Conservation (phyloP, 441 rosid species). For the Euphorbia neoarborescens region DNA sequence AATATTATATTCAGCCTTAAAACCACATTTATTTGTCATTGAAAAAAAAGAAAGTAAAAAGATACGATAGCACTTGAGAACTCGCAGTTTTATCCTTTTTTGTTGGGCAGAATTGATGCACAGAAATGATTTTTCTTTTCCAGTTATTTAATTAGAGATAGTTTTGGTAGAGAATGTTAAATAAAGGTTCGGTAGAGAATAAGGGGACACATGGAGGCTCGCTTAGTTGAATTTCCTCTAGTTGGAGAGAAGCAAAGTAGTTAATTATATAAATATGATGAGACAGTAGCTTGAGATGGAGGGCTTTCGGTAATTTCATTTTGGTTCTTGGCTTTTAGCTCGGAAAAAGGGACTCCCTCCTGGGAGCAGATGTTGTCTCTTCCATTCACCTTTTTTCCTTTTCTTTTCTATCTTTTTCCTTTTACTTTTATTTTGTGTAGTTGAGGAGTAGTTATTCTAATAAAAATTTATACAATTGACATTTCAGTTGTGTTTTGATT, state of each 20-base stretch:
- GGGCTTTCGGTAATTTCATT: not conserved
- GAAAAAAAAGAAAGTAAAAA: not conserved
- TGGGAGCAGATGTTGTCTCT: not conserved
- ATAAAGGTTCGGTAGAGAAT: not conserved
- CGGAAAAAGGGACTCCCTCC: not conserved
- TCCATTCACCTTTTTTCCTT: not conserved
- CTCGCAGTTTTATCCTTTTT: not conserved
- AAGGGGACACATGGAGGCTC: not conserved
- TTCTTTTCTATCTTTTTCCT: not conserved
- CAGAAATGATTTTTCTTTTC: constrained; percentile 1
- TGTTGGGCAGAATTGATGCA: not conserved
- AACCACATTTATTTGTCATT: not conserved
- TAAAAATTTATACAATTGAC: not conserved
- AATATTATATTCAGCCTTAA: not conserved
- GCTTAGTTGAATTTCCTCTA: not conserved
- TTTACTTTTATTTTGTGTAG: not conserved
- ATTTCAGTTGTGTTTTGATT: not conserved
- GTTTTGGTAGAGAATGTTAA: not conserved
- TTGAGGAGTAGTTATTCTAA: not conserved
- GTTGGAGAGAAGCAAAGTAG: not conserved
- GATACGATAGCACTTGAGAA: not conserved
- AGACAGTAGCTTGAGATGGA: not conserved
- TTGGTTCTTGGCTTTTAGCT: not conserved
- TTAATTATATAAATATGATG: not conserved
- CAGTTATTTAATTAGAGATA: not conserved